Conservation (phyloP, 2,329 filamentous ascomycete genomes). For the Gnomoniopsis smithogilvyi region DNA sequence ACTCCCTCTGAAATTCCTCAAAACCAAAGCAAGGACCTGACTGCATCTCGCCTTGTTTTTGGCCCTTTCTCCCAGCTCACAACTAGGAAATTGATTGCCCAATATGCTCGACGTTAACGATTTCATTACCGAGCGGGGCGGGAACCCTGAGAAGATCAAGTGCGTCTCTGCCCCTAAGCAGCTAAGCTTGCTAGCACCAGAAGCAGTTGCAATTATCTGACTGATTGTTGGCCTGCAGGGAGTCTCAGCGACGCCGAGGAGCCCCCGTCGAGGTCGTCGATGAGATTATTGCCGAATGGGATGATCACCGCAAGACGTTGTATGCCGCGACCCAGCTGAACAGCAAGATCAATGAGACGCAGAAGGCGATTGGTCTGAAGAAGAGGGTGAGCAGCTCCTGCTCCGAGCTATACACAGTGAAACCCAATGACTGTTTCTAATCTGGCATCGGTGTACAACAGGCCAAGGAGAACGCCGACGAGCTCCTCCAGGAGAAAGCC, state of each 20-base stretch:
- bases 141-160: constrained; percentile 79
- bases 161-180: constrained; percentile 4
- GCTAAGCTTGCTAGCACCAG: neutral
- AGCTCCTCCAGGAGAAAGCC: constrained; percentile 74
- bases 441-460: constrained; percentile 25
- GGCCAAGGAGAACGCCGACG: constrained; percentile 83
- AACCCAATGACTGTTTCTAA: neutral
- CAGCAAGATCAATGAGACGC: constrained; percentile 79
- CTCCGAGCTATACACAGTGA: neutral
- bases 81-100: constrained; percentile 1
- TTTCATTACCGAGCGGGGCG: constrained; percentile 82
- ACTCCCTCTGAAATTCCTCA: neutral
- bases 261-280: constrained; percentile 83
- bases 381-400: constrained; percentile 64
- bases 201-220: neutral
- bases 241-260: constrained; percentile 81
- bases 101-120: constrained; percentile 74
- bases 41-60: neutral
- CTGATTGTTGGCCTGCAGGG: constrained; percentile 42
- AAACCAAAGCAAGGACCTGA: neutral
- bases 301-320: constrained; percentile 77
- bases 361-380: constrained; percentile 87
- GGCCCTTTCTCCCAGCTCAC: too few relatives aligned
- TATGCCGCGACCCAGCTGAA: constrained; percentile 79
- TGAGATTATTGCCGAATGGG: constrained; percentile 82